Percentiles rank a stretch among this genome's conserved stretches.
Evolutionary conservation across 2,329 filamentous ascomycete genomes (phyloP).

Genomic region (Epichloe scottii): DNA sequence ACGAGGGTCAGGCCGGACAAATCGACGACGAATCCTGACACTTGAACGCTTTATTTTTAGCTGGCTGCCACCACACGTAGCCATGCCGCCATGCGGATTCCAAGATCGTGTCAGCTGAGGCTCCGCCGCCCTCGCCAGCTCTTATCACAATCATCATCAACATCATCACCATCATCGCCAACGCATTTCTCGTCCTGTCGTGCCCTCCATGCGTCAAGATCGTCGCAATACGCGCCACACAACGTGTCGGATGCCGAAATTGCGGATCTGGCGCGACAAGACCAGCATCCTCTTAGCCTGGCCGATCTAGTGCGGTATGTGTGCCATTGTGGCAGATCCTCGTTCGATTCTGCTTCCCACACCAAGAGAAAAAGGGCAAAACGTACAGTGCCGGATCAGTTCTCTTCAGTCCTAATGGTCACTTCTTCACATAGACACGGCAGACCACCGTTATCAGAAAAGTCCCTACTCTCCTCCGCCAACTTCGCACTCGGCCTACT

Average conservation of each 20-base stretch:
- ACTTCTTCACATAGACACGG: constrained; percentile 44
- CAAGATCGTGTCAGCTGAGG: neutral
- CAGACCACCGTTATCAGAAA: constrained; percentile 68
- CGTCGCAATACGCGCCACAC: neutral
- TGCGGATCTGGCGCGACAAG: constrained; percentile 60
- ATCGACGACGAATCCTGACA: neutral
- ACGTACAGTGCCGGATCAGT: no score
- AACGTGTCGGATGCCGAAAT: constrained; percentile 63
- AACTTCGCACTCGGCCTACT: constrained; percentile 93
- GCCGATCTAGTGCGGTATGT: constrained; percentile 75
- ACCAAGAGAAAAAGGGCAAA: neutral
- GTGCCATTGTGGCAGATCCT: neutral
- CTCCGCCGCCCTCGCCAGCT: neutral
- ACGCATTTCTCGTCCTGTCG: neutral
- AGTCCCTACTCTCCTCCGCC: constrained; percentile 74
- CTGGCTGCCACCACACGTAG: neutral
- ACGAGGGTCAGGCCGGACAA: neutral
- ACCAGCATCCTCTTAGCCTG: constrained; percentile 70
- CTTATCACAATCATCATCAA: neutral
- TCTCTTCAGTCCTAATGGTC: no score
- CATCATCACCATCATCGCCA: neutral
- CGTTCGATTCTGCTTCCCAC: neutral
- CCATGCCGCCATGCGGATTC: constrained; percentile 7
- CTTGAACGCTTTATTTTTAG: neutral
- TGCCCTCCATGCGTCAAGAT: neutral